These are phyloP conservation scores for Botryotinia convoluta DNA, from an alignment of 2,329 filamentous ascomycete species.

Conservation along the genomic window DNA sequence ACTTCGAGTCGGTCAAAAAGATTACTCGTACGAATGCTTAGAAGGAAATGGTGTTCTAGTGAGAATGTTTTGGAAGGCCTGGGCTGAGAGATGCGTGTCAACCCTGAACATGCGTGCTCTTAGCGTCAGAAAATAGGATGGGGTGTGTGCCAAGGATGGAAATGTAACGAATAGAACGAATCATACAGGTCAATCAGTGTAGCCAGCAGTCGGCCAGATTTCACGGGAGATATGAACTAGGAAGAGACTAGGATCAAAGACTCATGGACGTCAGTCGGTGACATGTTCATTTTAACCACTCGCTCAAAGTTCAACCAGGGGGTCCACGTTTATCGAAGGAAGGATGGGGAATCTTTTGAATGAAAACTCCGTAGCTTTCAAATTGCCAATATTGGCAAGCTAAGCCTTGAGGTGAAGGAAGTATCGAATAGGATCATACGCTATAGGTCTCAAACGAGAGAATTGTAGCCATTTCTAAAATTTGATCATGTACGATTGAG, in stretches of 20 bases:
- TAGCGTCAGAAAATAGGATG: conserved; percentile 9
- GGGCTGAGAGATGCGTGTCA: conserved; percentile 14
- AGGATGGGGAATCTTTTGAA: conserved; percentile 12
- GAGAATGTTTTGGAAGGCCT: conserved; percentile 3
- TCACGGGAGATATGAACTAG: conserved; percentile 12
- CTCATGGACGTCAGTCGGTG: conserved; percentile 15
- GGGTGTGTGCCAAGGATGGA: conserved; percentile 2
- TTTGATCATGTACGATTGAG: conserved; percentile 1
- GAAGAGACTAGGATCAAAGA: neutral
- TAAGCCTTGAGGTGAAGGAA: neutral
- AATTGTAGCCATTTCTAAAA: neutral
- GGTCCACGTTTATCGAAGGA: conserved; percentile 16
- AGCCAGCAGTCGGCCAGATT: conserved; percentile 15
- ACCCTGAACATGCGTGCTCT: conserved; percentile 17
- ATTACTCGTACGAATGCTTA: conserved; percentile 13
- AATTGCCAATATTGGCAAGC: neutral
- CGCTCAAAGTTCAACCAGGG: neutral
- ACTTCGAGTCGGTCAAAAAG: neutral
- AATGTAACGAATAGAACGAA: conserved; percentile 12
- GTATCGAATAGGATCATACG: neutral
- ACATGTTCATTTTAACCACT: neutral
- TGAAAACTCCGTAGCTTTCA: neutral
- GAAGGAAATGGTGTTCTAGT: conserved; percentile 20
- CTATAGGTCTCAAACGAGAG: neutral
- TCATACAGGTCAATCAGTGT: neutral